Base-by-base conservation (phyloP, 2,329 filamentous ascomycete genomes). In the Pseudogymnoascus verrucosus region DNA sequence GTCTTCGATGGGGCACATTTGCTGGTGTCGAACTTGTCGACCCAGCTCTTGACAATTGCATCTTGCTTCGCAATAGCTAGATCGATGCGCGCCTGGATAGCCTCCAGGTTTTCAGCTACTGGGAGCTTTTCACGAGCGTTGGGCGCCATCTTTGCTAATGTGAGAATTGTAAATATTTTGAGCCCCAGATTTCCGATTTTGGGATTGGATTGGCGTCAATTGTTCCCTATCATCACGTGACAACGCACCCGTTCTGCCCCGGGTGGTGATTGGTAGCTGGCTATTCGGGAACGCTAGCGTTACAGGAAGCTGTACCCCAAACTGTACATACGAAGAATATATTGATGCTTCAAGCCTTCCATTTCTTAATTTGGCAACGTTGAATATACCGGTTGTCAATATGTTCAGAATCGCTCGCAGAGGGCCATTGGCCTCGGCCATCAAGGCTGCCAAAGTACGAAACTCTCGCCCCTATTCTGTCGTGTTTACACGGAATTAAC, bases 401-500 rank as follows among this genome's bases (percentile, higher is more conserved):
- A 97, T 96, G 92, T 96, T 92, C 83, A 95, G 89, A 79, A 80
- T 96, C 77, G 89, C 89, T 76, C 88, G 91, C 80, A 89, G 85
- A 80, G 85, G 89, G 78, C 88, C 89, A 77, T 81, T 93, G 80
- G 86, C 89, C 77, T 87, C 89, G 79, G 89, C 89, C 78, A 78
- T 96, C 77, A 88, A 87, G 78, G 86, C 89, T 76, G 85, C 86
- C 78, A 89, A 87, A 82, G 91, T 93, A 79, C 37, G 31, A 62
- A 47, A 23, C 59, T 54, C 67, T 65, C 69, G 65, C 64, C 63
- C 64, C 68, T 63, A 64, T 62, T 36, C 31, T 62, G 26, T 36
- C 51, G 60, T 61, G 62, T 62, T 67, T 66, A 69, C 72, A 68
- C 64, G 69, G 62, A 70, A 63, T 71, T 65, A 67, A 68, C 67